phyloP scores from a whole-genome alignment of 2,329 filamentous ascomycete genomes.

The Amphichorda felina region DNA sequence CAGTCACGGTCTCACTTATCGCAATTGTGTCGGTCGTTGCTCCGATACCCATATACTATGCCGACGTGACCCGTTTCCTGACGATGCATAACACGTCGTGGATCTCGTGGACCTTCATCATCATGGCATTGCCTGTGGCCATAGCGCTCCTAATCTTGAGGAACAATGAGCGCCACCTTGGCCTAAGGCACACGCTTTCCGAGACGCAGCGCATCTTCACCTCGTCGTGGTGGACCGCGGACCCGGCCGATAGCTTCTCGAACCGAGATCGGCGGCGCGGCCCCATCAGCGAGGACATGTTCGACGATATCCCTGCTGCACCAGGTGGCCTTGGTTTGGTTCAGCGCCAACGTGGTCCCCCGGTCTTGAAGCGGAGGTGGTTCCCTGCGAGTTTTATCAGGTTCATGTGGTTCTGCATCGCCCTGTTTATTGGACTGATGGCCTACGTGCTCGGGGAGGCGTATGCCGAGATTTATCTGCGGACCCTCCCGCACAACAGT shows the following conservation, averaged over 20 bases:
- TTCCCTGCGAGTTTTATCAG: conserved; percentile 55
- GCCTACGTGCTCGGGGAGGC: conserved; percentile 58
- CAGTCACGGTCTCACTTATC: conserved; percentile 49
- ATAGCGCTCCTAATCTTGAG: conserved; percentile 54
- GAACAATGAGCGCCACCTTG: conserved; percentile 50
- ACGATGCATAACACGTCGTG: conserved; percentile 54
- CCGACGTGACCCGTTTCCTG: conserved; percentile 38
- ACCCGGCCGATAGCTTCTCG: conserved; percentile 37
- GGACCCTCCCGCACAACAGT: conserved; percentile 53
- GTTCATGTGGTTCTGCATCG: conserved; percentile 58
- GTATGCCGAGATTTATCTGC: conserved; percentile 57
- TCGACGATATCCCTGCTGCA: conserved; percentile 17
- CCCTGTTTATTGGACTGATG: conserved; percentile 48
- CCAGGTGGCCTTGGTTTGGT: background rate
- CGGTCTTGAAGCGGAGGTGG: conserved; percentile 29
- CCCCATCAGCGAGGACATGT: conserved; percentile 20
- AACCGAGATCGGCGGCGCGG: conserved; percentile 22
- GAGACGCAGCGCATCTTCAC: conserved; percentile 59
- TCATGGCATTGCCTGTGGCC: conserved; percentile 57
- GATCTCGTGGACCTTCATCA: conserved; percentile 59
- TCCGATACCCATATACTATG: conserved; percentile 48
- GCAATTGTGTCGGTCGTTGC: conserved; percentile 45
- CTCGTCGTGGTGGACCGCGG: conserved; percentile 49
- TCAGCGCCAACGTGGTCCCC: too few species aligned
- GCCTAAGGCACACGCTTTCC: conserved; percentile 47